Evolutionary conservation across 768 basidiomycete genomes (phyloP), one percentile per base, ranked within the genome.

Genomic region (Pleurotus giganteus): DNA sequence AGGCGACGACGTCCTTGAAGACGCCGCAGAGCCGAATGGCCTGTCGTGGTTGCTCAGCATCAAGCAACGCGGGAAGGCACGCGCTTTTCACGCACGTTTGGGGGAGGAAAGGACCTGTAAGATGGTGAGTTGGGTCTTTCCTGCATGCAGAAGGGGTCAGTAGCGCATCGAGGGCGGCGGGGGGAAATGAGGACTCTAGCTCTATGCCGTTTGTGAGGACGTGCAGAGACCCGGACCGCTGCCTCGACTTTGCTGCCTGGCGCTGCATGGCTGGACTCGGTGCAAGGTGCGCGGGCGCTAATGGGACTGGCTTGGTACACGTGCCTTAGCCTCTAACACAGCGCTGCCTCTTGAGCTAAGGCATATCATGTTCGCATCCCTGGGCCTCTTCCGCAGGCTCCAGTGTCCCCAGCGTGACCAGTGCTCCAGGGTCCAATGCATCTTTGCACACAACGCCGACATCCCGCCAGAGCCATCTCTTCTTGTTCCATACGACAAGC

Each of bases 361-460:
- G 44, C 41, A 19, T 24, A 26, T 43, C 54, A 89, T 91, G 90
- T 90, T 92, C 65, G 77, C 85, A 26, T 71, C 78, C 2, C 65
- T 79, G 4, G 75, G 77, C 6, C 75, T 85, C 17, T 90, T 91
- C 66, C 77, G 75, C 23, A 66, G 71, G 4, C 60, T 86, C 9
- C 65, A 77, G 6, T 92, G 90, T 71, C 89, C 89, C 4, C 76
- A 83, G 24, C 62, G 53, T 53, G 46, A 63, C 2, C 55, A 66
- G 34, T 91, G 90, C 64, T 65, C 66, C 1, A 73, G 84, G 17
- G 57, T 69, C 6, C 63, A 71, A 29, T 94, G 91, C 66, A 59
- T 88, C 13, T 91, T 87, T 69, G 86, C 85, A 17, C 91, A 92
- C 65, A 65, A 69, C 0, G 45, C 65, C 6, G 71, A 76, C 49